Conservation (phyloP, 345 rosid species). For the Rhizophora apiculata region DNA sequence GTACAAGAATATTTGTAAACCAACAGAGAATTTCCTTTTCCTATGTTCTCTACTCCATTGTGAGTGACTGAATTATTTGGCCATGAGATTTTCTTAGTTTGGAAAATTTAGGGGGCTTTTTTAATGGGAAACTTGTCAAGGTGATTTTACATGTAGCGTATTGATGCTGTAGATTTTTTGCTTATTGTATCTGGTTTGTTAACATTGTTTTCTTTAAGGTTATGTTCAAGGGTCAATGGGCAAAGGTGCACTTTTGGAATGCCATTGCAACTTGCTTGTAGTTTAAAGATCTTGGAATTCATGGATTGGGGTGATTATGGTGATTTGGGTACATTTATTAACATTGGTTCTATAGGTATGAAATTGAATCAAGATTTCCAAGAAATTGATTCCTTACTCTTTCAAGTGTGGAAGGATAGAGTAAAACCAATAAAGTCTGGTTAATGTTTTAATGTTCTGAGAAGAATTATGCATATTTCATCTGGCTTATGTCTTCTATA, state of each 20-base stretch:
- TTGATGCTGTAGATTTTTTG: background rate
- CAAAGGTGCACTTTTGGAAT: constrained; percentile 90
- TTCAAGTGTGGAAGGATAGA: background rate
- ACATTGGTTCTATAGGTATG: constrained; percentile 80
- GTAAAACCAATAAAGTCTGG: constrained; percentile 14
- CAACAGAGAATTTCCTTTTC: no score
- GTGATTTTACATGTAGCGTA: constrained; percentile 22
- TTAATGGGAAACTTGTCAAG: constrained; percentile 75
- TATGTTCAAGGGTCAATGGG: constrained; percentile 67
- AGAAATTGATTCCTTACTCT: no score
- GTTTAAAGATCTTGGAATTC: constrained; percentile 71
- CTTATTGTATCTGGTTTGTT: background rate
- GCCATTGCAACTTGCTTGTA: constrained; percentile 91
- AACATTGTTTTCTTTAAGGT: no score
- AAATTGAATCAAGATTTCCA: background rate
- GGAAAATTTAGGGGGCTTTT: no score
- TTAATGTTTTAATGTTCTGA: constrained; percentile 26
- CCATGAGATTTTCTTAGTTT: no score
- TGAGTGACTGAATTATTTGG: no score
- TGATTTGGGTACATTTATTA: constrained; percentile 70
- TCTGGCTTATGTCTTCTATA: background rate
- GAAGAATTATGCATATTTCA: constrained; percentile 4
- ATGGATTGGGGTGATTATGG: constrained; percentile 94
- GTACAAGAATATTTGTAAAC: background rate
- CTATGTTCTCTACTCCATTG: no score